phyloP scores from a whole-genome alignment of 148 eudicot genomes.

The Nepenthes mirabilis region DNA sequence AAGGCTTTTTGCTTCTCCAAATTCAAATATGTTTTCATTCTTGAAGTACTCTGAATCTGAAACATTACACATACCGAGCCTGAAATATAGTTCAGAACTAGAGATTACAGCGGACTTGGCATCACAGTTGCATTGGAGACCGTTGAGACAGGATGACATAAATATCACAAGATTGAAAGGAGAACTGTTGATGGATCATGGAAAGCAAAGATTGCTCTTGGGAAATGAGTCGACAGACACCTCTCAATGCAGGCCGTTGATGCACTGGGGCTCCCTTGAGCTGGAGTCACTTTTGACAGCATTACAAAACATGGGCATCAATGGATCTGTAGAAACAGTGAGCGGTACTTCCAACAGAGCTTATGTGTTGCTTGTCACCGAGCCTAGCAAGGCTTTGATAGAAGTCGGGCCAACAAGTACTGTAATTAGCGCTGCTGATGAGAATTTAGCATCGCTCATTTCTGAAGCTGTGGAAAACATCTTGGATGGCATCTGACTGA shows the following conservation, averaged over 20 bases:
- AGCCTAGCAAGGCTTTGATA: slow-evolving; percentile 42
- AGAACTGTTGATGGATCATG: slow-evolving; percentile 42
- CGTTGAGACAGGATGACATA: slow-evolving; percentile 22
- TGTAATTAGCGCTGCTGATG: slow-evolving; percentile 41
- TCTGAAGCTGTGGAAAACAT: slow-evolving; percentile 31
- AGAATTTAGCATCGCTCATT: slow-evolving; percentile 31
- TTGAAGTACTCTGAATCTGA: slow-evolving; percentile 31
- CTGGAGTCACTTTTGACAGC: slow-evolving; percentile 19
- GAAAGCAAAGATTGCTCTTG: slow-evolving; percentile 28
- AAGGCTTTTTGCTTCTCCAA: slow-evolving; percentile 11
- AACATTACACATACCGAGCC: slow-evolving; percentile 32
- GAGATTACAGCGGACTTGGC: slow-evolving; percentile 48
- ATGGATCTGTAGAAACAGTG: slow-evolving; percentile 20
- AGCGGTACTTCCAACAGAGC: slow-evolving; percentile 16
- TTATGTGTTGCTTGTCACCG: slow-evolving; percentile 21
- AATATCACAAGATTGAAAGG: slow-evolving; percentile 52
- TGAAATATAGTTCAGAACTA: slow-evolving; percentile 27
- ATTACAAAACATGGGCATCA: slow-evolving; percentile 49
- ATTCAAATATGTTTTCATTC: slow-evolving; percentile 19
- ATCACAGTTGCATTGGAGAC: slow-evolving; percentile 29
- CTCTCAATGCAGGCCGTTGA: slow-evolving; percentile 10
- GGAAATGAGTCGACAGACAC: slow-evolving; percentile 15
- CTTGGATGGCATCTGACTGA: slow-evolving; percentile 24
- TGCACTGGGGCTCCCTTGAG: slow-evolving; percentile 34
- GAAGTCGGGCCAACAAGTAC: slow-evolving; percentile 28